These are phyloP conservation scores for Plasmodium sp. DNA, from an alignment of 169 alveolate genomes.

Conservation along the genomic window DNA sequence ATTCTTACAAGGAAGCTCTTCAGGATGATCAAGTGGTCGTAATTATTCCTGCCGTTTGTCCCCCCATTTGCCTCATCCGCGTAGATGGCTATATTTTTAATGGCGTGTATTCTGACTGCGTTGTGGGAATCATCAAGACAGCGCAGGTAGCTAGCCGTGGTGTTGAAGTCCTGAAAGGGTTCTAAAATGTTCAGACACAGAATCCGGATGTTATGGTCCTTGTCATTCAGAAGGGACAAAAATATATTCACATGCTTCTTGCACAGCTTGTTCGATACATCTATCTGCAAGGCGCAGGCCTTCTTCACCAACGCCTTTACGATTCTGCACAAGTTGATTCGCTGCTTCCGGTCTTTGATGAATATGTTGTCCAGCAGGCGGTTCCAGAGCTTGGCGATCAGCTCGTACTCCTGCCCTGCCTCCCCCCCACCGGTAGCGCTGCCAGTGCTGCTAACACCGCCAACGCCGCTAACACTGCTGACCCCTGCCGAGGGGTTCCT, in stretches of 20 bases:
- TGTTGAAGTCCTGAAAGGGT: slow-evolving; percentile 70
- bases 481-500: neutral
- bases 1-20: slow-evolving; percentile 46
- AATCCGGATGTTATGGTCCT: slow-evolving; percentile 63
- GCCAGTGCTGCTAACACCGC: neutral
- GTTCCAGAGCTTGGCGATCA: slow-evolving; percentile 77
- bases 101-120: slow-evolving; percentile 56
- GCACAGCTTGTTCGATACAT: slow-evolving; percentile 75
- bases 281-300: slow-evolving; percentile 79
- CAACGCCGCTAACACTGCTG: too few species aligned
- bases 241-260: slow-evolving; percentile 78
- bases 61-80: slow-evolving; percentile 1
- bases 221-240: slow-evolving; percentile 75
- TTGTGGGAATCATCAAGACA: slow-evolving; percentile 64
- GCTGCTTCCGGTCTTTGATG: slow-evolving; percentile 77
- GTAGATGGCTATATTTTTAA: slow-evolving; percentile 43
- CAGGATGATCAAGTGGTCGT: slow-evolving; percentile 25
- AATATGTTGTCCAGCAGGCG: slow-evolving; percentile 67
- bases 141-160: slow-evolving; percentile 30
- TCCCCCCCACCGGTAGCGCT: neutral
- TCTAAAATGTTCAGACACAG: slow-evolving; percentile 71
- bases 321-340: slow-evolving; percentile 73
- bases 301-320: slow-evolving; percentile 61
- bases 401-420: slow-evolving; percentile 29
- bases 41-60: slow-evolving; percentile 4